Conservation (phyloP, 2,329 filamentous ascomycete genomes). For the Colletotrichum sidae region DNA sequence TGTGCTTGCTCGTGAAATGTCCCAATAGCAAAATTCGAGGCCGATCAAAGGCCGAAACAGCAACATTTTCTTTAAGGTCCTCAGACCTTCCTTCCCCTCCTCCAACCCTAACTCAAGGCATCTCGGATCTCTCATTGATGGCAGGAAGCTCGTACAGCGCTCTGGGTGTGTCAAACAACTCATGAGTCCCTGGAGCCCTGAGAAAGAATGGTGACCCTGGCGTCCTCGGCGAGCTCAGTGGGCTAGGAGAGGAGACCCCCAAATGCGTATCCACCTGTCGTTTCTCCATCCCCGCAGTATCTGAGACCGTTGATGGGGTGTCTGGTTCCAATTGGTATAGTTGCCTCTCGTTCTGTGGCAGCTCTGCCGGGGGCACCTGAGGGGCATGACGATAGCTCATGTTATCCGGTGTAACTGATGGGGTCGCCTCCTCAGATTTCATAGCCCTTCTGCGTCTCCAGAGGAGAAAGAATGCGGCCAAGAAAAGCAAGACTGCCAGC, state of each 20-base stretch:
- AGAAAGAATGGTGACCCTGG: conserved; percentile 5
- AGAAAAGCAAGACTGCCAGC: neutral
- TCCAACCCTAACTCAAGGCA: neutral
- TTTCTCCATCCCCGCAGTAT: neutral
- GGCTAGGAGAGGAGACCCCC: neutral
- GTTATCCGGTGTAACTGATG: too few species aligned
- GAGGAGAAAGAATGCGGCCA: conserved; percentile 14
- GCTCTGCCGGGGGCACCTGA: neutral
- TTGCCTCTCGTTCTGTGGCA: conserved; percentile 19
- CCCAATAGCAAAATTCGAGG: too few species aligned
- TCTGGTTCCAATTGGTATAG: neutral
- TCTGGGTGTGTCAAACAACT: conserved; percentile 10
- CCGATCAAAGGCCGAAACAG: too few species aligned
- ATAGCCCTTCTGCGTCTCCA: conserved; percentile 6
- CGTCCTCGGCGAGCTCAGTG: conserved; percentile 17
- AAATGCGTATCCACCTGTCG: conserved; percentile 5
- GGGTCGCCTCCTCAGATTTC: neutral
- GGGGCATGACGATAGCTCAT: neutral
- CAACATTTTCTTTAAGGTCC: neutral
- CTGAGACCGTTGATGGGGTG: neutral
- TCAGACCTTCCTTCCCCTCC: neutral
- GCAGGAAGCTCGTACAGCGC: conserved; percentile 29
- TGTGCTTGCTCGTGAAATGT: too few species aligned
- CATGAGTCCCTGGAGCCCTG: neutral
- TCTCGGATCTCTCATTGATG: conserved; percentile 21